These are phyloP conservation scores for Sclerotinia spermophila DNA, from an alignment of 2,329 filamentous ascomycete species.

Conservation along the genomic window DNA sequence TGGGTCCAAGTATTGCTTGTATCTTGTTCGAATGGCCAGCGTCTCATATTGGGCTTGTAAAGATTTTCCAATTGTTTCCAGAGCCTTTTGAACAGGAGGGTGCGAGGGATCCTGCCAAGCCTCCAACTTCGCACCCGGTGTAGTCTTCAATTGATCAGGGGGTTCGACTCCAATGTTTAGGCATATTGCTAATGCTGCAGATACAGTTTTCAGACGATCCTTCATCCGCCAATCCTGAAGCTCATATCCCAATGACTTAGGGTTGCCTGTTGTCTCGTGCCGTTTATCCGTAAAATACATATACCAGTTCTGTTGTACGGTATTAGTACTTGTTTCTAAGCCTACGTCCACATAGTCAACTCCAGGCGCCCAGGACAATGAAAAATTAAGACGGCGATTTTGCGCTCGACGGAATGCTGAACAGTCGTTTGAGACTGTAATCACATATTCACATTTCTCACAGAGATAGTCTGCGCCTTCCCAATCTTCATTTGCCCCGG, in stretches of 20 bases:
- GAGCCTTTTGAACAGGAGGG: constrained; percentile 74
- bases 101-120: constrained; percentile 93
- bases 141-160: constrained; percentile 94
- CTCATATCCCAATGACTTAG: constrained; percentile 62
- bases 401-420: not conserved
- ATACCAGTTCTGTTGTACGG: constrained; percentile 79
- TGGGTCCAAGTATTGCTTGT: constrained; percentile 94
- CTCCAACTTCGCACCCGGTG: constrained; percentile 87
- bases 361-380: not conserved
- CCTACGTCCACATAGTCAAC: not conserved
- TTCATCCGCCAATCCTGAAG: constrained; percentile 97
- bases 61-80: constrained; percentile 93
- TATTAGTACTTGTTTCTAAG: constrained; percentile 24
- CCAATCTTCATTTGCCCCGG: not conserved
- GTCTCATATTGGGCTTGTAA: constrained; percentile 97
- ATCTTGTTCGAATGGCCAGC: constrained; percentile 88
- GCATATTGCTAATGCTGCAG: constrained; percentile 88
- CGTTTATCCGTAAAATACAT: constrained; percentile 99
- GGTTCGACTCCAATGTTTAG: constrained; percentile 97
- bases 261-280: constrained; percentile 89
- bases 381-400: not conserved
- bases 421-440: not conserved
- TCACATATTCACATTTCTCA: not conserved
- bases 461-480: not conserved
- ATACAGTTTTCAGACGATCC: constrained; percentile 93